phyloP scores from a whole-genome alignment of 495 filamentous ascomycete genomes.

The Aspergillus sclerotioniger region DNA sequence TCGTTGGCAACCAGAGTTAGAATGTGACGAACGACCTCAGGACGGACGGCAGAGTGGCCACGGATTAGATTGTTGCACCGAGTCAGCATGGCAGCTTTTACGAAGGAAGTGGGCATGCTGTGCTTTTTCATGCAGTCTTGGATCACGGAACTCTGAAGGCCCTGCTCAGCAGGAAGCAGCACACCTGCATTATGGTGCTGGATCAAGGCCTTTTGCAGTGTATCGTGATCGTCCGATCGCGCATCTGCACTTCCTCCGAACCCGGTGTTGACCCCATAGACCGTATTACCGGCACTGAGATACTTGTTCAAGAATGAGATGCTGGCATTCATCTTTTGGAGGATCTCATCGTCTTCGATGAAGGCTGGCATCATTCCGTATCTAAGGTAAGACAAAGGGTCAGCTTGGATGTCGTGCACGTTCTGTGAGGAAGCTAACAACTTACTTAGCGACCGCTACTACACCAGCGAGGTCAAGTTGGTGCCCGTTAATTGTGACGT shows the following conservation, averaged over 20 bases:
- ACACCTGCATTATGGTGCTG: constrained; percentile 58
- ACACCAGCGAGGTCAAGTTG: not conserved
- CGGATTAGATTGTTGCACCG: constrained; percentile 54
- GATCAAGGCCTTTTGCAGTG: constrained; percentile 54
- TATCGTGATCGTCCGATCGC: constrained; percentile 38
- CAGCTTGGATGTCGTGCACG: not conserved
- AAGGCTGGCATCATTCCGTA: constrained; percentile 12
- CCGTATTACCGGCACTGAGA: constrained; percentile 17
- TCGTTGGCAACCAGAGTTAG: constrained; percentile 44
- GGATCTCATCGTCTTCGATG: constrained; percentile 9
- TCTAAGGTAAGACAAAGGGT: constrained; percentile 5
- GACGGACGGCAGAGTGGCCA: constrained; percentile 57
- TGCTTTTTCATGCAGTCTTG: constrained; percentile 13
- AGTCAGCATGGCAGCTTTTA: constrained; percentile 55
- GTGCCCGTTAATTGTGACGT: not conserved
- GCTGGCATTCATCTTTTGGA: constrained; percentile 19
- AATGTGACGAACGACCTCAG: constrained; percentile 46
- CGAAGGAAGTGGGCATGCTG: constrained; percentile 50
- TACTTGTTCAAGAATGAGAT: constrained; percentile 21
- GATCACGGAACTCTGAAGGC: constrained; percentile 1
- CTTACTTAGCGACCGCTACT: not conserved
- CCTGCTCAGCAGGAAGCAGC: constrained; percentile 31
- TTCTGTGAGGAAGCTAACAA: not conserved
- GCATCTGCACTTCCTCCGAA: constrained; percentile 68
- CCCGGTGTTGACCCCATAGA: constrained; percentile 59